A percentile compares a stretch with the other conserved stretches of the same genome.
Evolutionary conservation across 1,139 yeast genomes (phyloP).

Genomic region (Debaryomycetaceae sp.): DNA sequence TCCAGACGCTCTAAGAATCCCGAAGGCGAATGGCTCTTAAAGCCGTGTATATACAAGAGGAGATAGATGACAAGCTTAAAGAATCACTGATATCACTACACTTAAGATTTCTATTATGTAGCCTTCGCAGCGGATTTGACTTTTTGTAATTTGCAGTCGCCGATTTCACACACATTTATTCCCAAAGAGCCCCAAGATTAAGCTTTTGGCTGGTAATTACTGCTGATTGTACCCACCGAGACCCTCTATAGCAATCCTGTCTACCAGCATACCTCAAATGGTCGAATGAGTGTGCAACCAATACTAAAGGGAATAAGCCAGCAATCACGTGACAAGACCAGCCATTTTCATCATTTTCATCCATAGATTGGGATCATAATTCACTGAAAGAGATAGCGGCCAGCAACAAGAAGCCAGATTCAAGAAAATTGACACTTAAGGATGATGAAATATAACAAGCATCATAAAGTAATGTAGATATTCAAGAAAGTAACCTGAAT

Average conservation of each 20-base stretch:
- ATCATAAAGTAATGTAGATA: background rate
- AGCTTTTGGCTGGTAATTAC: too few relatives aligned
- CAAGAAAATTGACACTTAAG: too few relatives aligned
- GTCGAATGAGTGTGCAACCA: background rate
- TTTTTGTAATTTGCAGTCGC: too few relatives aligned
- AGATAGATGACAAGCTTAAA: slow-evolving; percentile 38
- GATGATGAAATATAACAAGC: too few relatives aligned
- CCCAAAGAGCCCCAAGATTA: too few relatives aligned
- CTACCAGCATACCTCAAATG: too few relatives aligned
- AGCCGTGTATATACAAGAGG: slow-evolving; percentile 94
- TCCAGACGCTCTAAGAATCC: slow-evolving; percentile 53
- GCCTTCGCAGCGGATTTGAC: too few relatives aligned
- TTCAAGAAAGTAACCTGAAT: background rate
- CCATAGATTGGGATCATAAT: background rate
- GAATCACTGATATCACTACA: too few relatives aligned
- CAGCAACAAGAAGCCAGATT: background rate
- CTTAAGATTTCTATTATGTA: too few relatives aligned
- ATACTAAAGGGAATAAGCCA: background rate
- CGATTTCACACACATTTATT: too few relatives aligned
- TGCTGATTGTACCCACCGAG: too few relatives aligned
- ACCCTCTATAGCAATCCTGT: too few relatives aligned
- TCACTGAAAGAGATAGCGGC: background rate
- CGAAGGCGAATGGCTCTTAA: slow-evolving; percentile 85
- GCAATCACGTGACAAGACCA: slow-evolving; percentile 5
- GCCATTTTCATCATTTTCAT: slow-evolving; percentile 2